Conservation (phyloP, 192 early-diverging fungal genomes). For the Coemansia sp. region DNA sequence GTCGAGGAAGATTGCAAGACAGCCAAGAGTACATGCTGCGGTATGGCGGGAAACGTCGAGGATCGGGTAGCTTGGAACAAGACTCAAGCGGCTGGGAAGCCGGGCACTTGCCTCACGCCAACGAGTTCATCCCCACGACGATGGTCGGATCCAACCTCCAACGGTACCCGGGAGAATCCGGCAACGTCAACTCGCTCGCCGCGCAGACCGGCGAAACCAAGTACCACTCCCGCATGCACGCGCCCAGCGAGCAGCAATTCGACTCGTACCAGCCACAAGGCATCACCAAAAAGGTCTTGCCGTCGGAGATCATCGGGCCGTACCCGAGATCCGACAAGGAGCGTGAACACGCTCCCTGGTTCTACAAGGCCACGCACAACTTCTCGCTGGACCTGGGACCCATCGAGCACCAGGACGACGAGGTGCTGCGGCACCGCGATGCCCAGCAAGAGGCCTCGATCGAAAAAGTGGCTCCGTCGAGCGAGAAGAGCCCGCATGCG, state of each 20-base stretch:
- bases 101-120: constrained; percentile 7
- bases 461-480: no score
- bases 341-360: constrained; percentile 20
- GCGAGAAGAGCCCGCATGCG: no score
- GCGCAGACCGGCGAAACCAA: neutral
- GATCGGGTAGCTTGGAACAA: no score
- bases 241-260: neutral
- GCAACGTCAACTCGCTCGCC: neutral
- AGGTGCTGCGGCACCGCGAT: no score
- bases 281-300: neutral
- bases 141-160: constrained; percentile 2
- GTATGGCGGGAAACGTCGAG: no score
- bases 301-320: neutral
- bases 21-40: no score
- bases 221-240: neutral
- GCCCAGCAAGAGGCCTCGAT: no score
- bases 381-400: constrained; percentile 33
- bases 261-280: neutral
- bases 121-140: constrained; percentile 35
- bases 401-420: constrained; percentile 34
- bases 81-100: no score
- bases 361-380: constrained; percentile 8
- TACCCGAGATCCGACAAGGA: constrained; percentile 32
- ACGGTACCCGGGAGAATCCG: neutral
- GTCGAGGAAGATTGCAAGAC: no score